Base-by-base conservation (phyloP, 352 stramenopile genomes). In the Globisporangium perplexum region DNA sequence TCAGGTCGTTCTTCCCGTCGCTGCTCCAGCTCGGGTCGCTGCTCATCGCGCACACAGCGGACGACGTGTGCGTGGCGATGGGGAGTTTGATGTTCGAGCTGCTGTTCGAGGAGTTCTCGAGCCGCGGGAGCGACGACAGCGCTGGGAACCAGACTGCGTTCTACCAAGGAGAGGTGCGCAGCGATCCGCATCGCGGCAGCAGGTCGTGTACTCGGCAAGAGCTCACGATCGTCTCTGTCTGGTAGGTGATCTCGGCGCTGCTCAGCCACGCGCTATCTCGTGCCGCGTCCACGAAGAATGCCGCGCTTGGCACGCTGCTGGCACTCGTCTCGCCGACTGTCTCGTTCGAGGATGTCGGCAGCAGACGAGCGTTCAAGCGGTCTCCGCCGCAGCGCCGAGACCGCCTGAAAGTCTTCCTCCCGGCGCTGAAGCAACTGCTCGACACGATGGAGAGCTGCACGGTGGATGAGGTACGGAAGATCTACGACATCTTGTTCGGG, bases 401-500 rank as follows among this genome's bases (percentile, higher is more conserved):
- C 26, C 62, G 68, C 8, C 56, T 76, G 18, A 24, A 55, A 14
- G 39, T 75, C 4, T 86, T 74, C 35, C 57, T 84, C 1, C 62
- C 72, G 17, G 43, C 59, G 20, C 35, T 88, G 7, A 83, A 84
- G 62, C 74, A 88, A 28, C 53, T 88, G 43, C 59, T 88, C 4
- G 77, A 88, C 31, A 58, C 48, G 1, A 77, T 80, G 47, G 71
- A 88, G 51, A 63, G 53, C 14, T 81, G 55, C 50, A 62, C 49
- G 15, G 50, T 47, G 0, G 54, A 65, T 7, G 69, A 86, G 58
- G 66, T 70, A 47, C 63, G 77, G 3, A 60, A 74, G 47, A 63
- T 83, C 23, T 88, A 84, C 55, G 58, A 76, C n/a, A 46, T 86
- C 28, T 59, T 88, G 4, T 83, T 82, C 23, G 54, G 59, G 6